phyloP scores from a whole-genome alignment of 2,329 filamentous ascomycete genomes.

The Drechslerella stenobrocha region DNA sequence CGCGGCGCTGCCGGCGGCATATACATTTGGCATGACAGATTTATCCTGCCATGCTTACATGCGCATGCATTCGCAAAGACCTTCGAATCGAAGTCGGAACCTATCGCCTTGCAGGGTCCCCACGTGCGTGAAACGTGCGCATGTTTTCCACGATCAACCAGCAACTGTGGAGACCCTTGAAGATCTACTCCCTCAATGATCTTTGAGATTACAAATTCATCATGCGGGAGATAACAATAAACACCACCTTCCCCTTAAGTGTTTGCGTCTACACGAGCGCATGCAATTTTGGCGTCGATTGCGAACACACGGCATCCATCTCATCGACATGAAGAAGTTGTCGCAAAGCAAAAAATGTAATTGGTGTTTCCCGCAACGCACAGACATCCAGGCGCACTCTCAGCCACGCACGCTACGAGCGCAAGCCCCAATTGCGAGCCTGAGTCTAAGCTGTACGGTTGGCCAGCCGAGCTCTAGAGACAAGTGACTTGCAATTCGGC shows the following conservation, averaged over 20 bases:
- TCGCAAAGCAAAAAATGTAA: background rate
- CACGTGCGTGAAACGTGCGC: background rate
- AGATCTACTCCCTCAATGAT: background rate
- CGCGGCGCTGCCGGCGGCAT: background rate
- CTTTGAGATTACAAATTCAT: background rate
- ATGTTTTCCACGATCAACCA: background rate
- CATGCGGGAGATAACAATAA: background rate
- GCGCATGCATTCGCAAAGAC: background rate
- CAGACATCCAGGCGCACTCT: conserved; percentile 2
- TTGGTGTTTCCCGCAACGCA: background rate
- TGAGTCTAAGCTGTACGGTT: background rate
- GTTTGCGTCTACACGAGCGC: background rate
- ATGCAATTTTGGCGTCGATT: background rate
- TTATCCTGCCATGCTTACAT: background rate
- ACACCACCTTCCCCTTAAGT: background rate
- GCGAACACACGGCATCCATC: background rate
- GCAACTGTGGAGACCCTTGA: background rate
- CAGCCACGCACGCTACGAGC: conserved; percentile 1
- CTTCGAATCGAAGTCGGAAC: conserved; percentile 1
- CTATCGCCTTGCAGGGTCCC: background rate
- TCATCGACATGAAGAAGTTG: background rate
- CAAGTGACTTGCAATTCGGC: background rate
- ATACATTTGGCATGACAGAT: conserved; percentile 1
- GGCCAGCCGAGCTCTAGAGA: background rate
- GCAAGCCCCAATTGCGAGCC: conserved; percentile 1